Evolutionary conservation across 2,329 filamentous ascomycete genomes (phyloP).

Genomic region (Penicillium aurantiogriseum): DNA sequence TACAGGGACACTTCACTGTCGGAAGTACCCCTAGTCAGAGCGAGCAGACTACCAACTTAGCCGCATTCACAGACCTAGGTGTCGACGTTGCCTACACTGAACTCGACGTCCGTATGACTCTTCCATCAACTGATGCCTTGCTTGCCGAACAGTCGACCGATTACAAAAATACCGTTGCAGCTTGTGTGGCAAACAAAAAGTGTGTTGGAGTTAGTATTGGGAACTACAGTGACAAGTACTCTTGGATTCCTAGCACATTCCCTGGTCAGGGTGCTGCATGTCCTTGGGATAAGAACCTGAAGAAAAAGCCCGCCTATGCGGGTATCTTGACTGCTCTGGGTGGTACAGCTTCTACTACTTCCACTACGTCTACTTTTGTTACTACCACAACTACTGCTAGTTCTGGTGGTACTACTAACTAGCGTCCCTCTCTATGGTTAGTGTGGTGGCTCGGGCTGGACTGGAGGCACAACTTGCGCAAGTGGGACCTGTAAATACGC

Average conservation of each 20-base stretch:
- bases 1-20: constrained; percentile 44
- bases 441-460: constrained; percentile 32
- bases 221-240: constrained; percentile 48
- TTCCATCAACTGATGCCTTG: constrained; percentile 27
- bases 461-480: constrained; percentile 27
- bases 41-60: constrained; percentile 41
- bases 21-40: constrained; percentile 43
- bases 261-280: constrained; percentile 43
- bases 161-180: constrained; percentile 31
- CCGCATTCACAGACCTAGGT: constrained; percentile 38
- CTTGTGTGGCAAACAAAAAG: constrained; percentile 30
- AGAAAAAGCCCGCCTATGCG: constrained; percentile 50
- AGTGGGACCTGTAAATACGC: constrained; percentile 27
- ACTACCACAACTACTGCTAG: constrained; percentile 19
- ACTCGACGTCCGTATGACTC: constrained; percentile 52
- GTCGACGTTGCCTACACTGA: constrained; percentile 45
- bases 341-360: constrained; percentile 11
- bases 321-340: constrained; percentile 32
- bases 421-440: constrained; percentile 27
- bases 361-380: constrained; percentile 12
- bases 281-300: constrained; percentile 48
- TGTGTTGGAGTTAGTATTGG: constrained; percentile 41
- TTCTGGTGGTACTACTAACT: constrained; percentile 10
- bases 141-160: constrained; percentile 34
- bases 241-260: constrained; percentile 47